These are phyloP conservation scores for Linderina pennispora DNA, from an alignment of 192 early-diverging fungal genomes.

Conservation along the genomic window DNA sequence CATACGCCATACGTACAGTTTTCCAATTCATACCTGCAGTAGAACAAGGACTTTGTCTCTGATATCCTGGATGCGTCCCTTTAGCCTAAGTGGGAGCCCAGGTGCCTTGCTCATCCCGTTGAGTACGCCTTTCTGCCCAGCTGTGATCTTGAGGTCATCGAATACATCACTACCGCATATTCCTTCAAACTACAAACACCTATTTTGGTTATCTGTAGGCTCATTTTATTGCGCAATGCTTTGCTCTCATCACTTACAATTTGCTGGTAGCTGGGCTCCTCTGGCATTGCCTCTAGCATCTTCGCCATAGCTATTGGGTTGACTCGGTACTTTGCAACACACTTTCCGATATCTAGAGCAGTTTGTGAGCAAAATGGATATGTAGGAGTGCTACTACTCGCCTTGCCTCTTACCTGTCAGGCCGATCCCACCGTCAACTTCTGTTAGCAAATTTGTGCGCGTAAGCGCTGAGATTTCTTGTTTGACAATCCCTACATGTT, in stretches of 20 bases:
- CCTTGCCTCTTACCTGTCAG: constrained; percentile 1
- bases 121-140: constrained; percentile 32
- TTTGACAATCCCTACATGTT: neutral
- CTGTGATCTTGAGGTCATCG: constrained; percentile 9
- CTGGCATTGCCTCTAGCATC: constrained; percentile 5
- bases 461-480: constrained; percentile 1
- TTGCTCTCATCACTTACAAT: constrained; percentile 33
- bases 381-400: neutral
- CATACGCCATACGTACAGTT: too few species aligned
- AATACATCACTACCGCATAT: constrained; percentile 20
- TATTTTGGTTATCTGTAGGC: too few species aligned
- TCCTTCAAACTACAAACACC: constrained; percentile 29
- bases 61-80: constrained; percentile 6
- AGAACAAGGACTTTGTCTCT: constrained; percentile 28
- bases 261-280: constrained; percentile 10
- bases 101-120: constrained; percentile 27
- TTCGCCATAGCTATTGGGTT: constrained; percentile 19
- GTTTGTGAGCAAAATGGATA: too few species aligned
- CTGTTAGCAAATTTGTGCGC: constrained; percentile 1
- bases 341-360: constrained; percentile 23
- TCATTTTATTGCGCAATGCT: too few species aligned
- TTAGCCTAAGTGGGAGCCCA: constrained; percentile 4
- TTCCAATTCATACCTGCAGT: constrained; percentile 25
- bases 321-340: constrained; percentile 25
- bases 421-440: neutral